A percentile compares a stretch with the other conserved stretches of the same genome.
Conservation (phyloP, 1,284 basidiomycete genomes). For the Gymnopus androsaceus region DNA sequence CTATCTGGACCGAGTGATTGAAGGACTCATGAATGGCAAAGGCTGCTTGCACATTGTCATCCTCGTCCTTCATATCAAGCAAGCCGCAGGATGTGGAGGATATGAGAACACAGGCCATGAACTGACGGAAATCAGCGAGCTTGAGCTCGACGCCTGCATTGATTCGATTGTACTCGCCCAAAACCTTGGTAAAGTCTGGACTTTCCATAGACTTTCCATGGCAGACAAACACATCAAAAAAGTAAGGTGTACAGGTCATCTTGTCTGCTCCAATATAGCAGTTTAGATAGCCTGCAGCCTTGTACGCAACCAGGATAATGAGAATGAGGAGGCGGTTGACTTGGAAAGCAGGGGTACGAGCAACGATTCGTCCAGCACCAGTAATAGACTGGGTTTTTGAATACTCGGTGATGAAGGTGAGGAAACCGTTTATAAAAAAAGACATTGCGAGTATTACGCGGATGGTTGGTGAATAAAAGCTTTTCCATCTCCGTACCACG, state of each 20-base stretch:
- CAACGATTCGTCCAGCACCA: conserved; percentile 5
- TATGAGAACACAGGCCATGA: conserved; percentile 8
- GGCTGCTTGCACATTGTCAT: conserved; percentile 5
- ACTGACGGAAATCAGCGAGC: conserved; percentile 3
- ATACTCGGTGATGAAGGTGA: conserved; percentile 19
- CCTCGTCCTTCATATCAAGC: conserved; percentile 8
- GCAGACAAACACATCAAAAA: conserved; percentile 13
- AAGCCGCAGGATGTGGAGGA: not conserved
- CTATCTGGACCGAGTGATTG: conserved; percentile 1
- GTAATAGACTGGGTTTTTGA: conserved; percentile 11
- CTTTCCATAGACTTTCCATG: not conserved
- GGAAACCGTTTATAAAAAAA: conserved; percentile 17
- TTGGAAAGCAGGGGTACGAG: conserved; percentile 3
- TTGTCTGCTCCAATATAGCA: conserved; percentile 2
- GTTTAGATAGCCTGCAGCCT: conserved; percentile 1
- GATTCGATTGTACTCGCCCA: not conserved
- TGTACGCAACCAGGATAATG: not conserved
- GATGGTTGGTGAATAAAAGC: conserved; percentile 11
- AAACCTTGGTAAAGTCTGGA: not conserved
- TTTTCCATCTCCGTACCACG: conserved; percentile 17
- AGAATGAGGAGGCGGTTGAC: conserved; percentile 8
- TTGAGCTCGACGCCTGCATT: not conserved
- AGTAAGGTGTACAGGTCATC: not conserved
- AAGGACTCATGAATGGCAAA: conserved; percentile 5
- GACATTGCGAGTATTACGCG: not conserved